Base-by-base conservation (phyloP, 495 filamentous ascomycete genomes). In the Penicillium pancosmium region DNA sequence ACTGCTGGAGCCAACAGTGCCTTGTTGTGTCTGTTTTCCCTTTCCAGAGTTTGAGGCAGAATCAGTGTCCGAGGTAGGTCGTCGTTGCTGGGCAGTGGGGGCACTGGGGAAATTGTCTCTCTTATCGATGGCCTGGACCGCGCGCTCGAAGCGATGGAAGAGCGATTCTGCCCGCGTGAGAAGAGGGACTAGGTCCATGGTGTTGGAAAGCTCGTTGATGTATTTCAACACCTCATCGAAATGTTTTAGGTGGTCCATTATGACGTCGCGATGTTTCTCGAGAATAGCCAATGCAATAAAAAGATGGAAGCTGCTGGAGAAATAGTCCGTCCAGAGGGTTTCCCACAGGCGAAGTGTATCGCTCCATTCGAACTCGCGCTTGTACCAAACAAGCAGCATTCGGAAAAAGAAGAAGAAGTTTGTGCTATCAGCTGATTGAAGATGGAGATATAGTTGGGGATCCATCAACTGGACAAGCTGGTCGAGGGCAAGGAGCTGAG, bases 351-450 rank as follows among this genome's bases (percentile, higher is more conserved):
- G 86, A 33, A 98, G 77, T 31, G 96, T 84, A 67, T 97, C 91
- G 40, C 78, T 68, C 91, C 92, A 98, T 65, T 84, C 81, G 65
- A 98, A 98, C 74, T 98, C 94, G 4, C 94, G 89, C 76, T 98
- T 98, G 74, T 93, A 98, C 93, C 93, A 98, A 18, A 98, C 94
- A 0, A 98, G 80, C 23, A 98, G 79, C 93, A 97, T 97, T 23
- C 94, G 88, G 83, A 98, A 98, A 80, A 98, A 98, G 80, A 98
- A 98, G 73, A 98, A 98, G 75, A 98, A 98, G 73, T 98, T 98
- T 18, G 94, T 98, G 64, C 87, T 91, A 60, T 98, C 95, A 23
- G 93, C 91, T 8, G 82, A 85, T 68, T 96, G 85, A 0, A 98
- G 82, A 68, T 98, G 94, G 10, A 91, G 76, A 67, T 97, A 98